A percentile compares a stretch with the other conserved stretches of the same genome.
phyloP scores from a whole-genome alignment of 495 filamentous ascomycete genomes.

The Penicillium macrosclerotiorum region DNA sequence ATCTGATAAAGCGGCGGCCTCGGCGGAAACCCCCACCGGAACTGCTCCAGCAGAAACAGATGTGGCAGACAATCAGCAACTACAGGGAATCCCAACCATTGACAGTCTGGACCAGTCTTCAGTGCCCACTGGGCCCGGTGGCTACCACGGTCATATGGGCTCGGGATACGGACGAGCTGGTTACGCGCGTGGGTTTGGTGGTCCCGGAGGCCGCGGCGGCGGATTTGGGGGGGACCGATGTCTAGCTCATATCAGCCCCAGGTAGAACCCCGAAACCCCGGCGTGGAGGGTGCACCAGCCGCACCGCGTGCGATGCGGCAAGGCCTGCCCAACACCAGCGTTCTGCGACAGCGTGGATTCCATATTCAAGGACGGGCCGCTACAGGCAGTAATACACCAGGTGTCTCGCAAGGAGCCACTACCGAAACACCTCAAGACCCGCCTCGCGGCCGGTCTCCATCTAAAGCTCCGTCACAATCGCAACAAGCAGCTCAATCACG shows the following conservation, averaged over 20 bases:
- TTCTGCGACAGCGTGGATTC: constrained; percentile 43
- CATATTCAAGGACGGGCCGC: constrained; percentile 30
- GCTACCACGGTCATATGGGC: constrained; percentile 23
- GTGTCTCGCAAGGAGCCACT: constrained; percentile 23
- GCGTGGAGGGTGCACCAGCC: constrained; percentile 79
- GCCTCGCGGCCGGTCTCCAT: constrained; percentile 26
- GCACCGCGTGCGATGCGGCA: constrained; percentile 92
- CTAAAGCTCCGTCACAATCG: constrained; percentile 38
- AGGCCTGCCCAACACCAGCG: constrained; percentile 75
- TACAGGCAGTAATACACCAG: constrained; percentile 23
- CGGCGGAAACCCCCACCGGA: constrained; percentile 20
- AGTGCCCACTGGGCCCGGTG: constrained; percentile 17
- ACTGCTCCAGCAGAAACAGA: constrained; percentile 4
- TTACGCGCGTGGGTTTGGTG: constrained; percentile 31
- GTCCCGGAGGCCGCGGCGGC: constrained; percentile 25
- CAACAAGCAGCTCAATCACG: constrained; percentile 27
- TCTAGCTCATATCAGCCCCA: constrained; percentile 21
- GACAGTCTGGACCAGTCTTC: constrained; percentile 38
- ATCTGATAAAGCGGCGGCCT: constrained; percentile 13
- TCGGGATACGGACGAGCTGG: constrained; percentile 38
- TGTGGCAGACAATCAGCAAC: constrained; percentile 19
- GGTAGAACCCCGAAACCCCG: constrained; percentile 48
- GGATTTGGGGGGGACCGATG: constrained; percentile 28
- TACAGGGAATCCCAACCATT: constrained; percentile 47
- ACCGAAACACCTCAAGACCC: constrained; percentile 23